Base-by-base conservation (phyloP, 2,329 filamentous ascomycete genomes). In the Madurella fahalii region DNA sequence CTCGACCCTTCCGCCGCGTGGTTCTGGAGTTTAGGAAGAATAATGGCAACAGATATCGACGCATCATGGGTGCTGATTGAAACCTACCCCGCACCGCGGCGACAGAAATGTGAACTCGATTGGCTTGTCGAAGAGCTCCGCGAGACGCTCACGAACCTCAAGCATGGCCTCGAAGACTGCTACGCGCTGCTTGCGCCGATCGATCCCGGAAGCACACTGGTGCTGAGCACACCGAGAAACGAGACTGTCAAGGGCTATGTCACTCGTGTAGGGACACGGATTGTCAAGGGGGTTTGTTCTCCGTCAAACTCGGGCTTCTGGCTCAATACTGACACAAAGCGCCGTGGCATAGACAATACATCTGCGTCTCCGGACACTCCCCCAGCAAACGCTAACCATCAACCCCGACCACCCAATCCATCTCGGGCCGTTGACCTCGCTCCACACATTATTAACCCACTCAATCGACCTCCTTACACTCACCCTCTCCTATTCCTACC, bases 221-320 rank as follows among this genome's bases (percentile, higher is more conserved):
- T 94, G 31, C 80, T 99, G 61, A 94, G 89, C 58, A 95, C 92
- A 13, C 81, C 87, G 53, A 83, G 92, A 53, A 93, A 90, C 52
- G 94, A 99, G 74, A 84, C 82, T 62, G 85, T 97, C 59, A 99
- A 99, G 71, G 94, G 94, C 16, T 89, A 90, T 64, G 83, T 97
- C 57, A 97, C 93, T 1, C 84, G 94, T 51, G 84, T 95, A 37
- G 94, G 94, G 40, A 90, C 90, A n/a, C 84, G 87, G 49, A 87
- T 99, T 60, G 87, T 95, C 59, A 96, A 95, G 70, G 93, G 91
- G 61, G 89, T 92, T 77, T 64, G 85, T 79, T 30, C 40, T 40
- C n/a, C 47, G 47, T 16, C 15, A 39, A 39, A 55, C 58, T 37
- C 45, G 20, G 12, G 20, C 40, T 15, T 25, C 13, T 15, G 2